Evolutionary conservation across 2,329 filamentous ascomycete species (phyloP).

Genomic region (Penicillium decumbens): DNA sequence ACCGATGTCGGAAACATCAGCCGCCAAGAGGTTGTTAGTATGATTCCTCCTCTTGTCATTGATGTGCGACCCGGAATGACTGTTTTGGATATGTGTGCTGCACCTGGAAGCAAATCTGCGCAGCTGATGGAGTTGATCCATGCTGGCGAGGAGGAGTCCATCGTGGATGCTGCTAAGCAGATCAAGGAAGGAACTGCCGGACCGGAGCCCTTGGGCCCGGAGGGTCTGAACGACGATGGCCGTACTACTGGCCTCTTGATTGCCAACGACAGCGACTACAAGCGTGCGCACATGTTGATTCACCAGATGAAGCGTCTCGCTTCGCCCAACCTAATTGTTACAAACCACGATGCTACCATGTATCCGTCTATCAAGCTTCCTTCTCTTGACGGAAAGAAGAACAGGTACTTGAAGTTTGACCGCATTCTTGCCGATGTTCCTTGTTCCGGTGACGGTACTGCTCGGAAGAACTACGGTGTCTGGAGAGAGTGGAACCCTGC

Average conservation of each 20-base stretch:
- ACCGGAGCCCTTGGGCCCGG: conserved; percentile 43
- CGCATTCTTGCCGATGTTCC: conserved; percentile 94
- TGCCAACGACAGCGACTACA: conserved; percentile 95
- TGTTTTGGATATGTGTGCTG: conserved; percentile 92
- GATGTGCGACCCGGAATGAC: conserved; percentile 87
- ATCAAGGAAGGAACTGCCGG: conserved; percentile 59
- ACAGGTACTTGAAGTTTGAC: conserved; percentile 89
- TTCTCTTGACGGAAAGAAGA: conserved; percentile 53
- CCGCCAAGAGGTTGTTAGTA: conserved; percentile 94
- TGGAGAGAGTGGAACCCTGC: conserved; percentile 94
- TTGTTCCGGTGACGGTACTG: conserved; percentile 90
- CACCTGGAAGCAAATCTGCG: conserved; percentile 93
- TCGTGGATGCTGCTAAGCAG: conserved; percentile 64
- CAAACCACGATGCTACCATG: conserved; percentile 94
- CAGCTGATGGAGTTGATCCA: conserved; percentile 95
- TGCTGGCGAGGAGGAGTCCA: conserved; percentile 80
- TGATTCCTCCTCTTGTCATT: conserved; percentile 94
- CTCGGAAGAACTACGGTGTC: conserved; percentile 85
- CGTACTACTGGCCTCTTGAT: conserved; percentile 86
- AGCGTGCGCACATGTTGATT: conserved; percentile 92
- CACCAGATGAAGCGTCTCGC: conserved; percentile 97
- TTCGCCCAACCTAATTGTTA: conserved; percentile 93
- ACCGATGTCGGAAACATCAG: conserved; percentile 96
- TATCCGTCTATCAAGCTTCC: conserved; percentile 90
- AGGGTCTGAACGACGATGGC: conserved; percentile 67